These are phyloP conservation scores for Neurospora sp. DNA, from an alignment of 495 filamentous ascomycete species.

Conservation along the genomic window DNA sequence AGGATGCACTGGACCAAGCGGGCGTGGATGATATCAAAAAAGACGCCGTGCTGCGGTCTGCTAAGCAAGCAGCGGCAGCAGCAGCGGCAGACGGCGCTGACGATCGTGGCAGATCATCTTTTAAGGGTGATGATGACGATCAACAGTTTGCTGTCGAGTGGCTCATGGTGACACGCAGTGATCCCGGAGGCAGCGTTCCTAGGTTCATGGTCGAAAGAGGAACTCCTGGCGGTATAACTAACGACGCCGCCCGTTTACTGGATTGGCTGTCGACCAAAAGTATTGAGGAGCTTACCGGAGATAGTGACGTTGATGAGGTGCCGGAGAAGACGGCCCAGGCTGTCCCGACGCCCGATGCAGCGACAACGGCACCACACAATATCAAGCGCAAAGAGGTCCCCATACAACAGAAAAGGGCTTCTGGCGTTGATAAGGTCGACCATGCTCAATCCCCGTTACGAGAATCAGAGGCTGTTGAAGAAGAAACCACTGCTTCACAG, in stretches of 20 bases:
- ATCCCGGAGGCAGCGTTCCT: slow-evolving; percentile 86
- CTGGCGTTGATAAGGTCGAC: slow-evolving; percentile 20
- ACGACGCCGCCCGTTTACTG: slow-evolving; percentile 76
- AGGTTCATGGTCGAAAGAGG: slow-evolving; percentile 91
- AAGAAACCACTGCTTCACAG: slow-evolving; percentile 34
- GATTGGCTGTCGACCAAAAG: slow-evolving; percentile 65
- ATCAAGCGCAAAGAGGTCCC: background rate
- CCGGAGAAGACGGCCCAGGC: slow-evolving; percentile 6
- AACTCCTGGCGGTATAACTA: slow-evolving; percentile 73
- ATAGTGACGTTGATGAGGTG: slow-evolving; percentile 2
- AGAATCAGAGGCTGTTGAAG: background rate
- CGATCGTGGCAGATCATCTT: background rate
- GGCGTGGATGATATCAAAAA: slow-evolving; percentile 12
- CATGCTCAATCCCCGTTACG: slow-evolving; percentile 3
- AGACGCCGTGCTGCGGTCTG: slow-evolving; percentile 23
- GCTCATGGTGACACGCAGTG: slow-evolving; percentile 94
- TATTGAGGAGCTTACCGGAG: slow-evolving; percentile 16
- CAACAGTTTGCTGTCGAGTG: slow-evolving; percentile 60
- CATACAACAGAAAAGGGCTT: background rate
- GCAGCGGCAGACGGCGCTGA: slow-evolving; percentile 2
- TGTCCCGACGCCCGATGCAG: too few species aligned
- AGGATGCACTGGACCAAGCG: background rate
- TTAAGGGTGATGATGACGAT: slow-evolving; percentile 2
- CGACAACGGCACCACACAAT: background rate
- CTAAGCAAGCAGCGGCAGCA: slow-evolving; percentile 1